A percentile compares a stretch with the other conserved stretches of the same genome.
Conservation (phyloP, 2,329 filamentous ascomycete genomes). For the Cordyceps cateniannulata region DNA sequence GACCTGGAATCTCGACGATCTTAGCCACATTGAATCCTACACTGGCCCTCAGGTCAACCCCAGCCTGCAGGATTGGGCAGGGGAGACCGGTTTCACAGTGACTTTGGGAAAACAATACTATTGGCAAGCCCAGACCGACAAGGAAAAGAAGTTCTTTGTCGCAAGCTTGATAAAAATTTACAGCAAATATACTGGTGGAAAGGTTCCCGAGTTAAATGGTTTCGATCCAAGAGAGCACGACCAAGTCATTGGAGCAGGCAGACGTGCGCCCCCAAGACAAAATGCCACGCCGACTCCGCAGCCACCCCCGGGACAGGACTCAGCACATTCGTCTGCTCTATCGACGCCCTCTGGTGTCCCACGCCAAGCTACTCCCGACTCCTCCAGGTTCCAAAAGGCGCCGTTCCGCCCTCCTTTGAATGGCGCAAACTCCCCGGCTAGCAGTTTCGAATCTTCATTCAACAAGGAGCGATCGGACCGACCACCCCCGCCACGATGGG, state of each 20-base stretch:
- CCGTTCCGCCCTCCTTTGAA: slow-evolving; percentile 31
- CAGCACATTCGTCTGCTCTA: neutral
- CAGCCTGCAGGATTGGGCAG: slow-evolving; percentile 68
- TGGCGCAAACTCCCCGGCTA: slow-evolving; percentile 40
- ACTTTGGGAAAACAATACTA: slow-evolving; percentile 93
- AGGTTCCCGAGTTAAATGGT: slow-evolving; percentile 68
- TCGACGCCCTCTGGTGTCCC: neutral
- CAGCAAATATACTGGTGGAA: slow-evolving; percentile 89
- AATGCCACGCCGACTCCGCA: neutral
- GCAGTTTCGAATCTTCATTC: slow-evolving; percentile 44
- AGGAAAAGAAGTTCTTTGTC: slow-evolving; percentile 99
- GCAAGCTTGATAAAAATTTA: slow-evolving; percentile 94
- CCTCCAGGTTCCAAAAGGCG: slow-evolving; percentile 15
- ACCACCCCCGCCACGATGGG: slow-evolving; percentile 36
- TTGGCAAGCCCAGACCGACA: slow-evolving; percentile 87
- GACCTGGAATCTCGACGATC: slow-evolving; percentile 93
- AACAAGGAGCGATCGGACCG: slow-evolving; percentile 29
- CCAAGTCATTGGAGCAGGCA: slow-evolving; percentile 58
- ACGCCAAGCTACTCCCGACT: slow-evolving; percentile 13
- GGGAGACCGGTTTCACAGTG: slow-evolving; percentile 77
- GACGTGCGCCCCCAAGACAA: slow-evolving; percentile 28
- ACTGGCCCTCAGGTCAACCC: slow-evolving; percentile 53
- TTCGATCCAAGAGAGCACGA: slow-evolving; percentile 78
- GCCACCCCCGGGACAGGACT: neutral
- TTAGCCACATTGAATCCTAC: slow-evolving; percentile 77